Evolutionary conservation across 257 asterid species (phyloP), one percentile per base, ranked within the genome.

Genomic region (Fraxinus excelsior): DNA sequence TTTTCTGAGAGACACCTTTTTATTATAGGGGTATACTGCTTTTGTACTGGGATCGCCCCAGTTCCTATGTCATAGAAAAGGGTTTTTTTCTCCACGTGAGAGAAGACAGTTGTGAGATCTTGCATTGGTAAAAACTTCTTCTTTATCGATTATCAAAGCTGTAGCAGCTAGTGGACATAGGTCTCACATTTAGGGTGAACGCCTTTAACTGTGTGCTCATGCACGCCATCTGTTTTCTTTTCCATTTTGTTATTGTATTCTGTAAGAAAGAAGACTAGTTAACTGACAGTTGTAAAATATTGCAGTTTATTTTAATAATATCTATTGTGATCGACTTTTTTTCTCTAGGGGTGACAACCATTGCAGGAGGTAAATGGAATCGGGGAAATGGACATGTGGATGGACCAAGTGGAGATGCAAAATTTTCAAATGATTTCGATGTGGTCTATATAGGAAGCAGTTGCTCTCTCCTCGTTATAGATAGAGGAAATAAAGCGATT

Each of bases 371-470:
- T 9, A 96, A 93, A 81, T 91, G 90, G 78, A 88, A 81, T 62
- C 98, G 94, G 37, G 97, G 96, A 72, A 91, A 95, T 38, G 95
- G 97, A 35, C 98, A 93, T 73, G 88, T 96, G 70, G 99, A 96
- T 74, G 99, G 99, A 58, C 97, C 97, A 2, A 96, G 99, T 79
- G 97, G 92, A 86, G 99, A 96, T 83, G 98, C 99, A 16, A 96
- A 88, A 75, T 90, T 96, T 80, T 96, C 98, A 0, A 93, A 87
- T 76, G 98, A 96, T 89, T 96, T 96, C 65, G 99, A 96, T 76
- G 94, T 96, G 74, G 90, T 96, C 7, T 96, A 91, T 75, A 88
- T 92, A 53, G 99, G 99, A 84, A 93, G 97, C 83, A 93, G 97
- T 85, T 95, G 99, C 76, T 95, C 99, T 26, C 97, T 96, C 77